These are phyloP conservation scores for Gossypium aridum DNA, from an alignment of 441 rosid species.

Conservation along the genomic window DNA sequence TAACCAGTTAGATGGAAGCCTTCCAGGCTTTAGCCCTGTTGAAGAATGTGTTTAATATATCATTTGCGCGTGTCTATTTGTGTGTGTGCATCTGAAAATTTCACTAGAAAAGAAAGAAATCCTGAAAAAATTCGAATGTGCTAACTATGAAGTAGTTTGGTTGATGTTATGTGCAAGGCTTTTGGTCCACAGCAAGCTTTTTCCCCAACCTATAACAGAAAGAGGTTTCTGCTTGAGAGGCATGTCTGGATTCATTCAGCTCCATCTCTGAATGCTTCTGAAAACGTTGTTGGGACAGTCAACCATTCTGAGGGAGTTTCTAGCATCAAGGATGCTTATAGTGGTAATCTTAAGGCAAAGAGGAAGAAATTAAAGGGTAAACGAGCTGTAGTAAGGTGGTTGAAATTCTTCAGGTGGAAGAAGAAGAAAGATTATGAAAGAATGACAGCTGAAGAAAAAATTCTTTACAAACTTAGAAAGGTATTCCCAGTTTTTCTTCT, in stretches of 20 bases:
- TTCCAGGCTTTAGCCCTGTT: neutral
- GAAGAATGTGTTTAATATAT: neutral
- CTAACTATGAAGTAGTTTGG: conserved; percentile 52
- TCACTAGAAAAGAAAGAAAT: neutral
- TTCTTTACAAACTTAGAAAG: conserved; percentile 70
- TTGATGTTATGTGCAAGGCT: conserved; percentile 58
- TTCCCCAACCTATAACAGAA: conserved; percentile 8
- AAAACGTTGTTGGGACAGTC: conserved; percentile 19
- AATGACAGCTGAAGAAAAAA: conserved; percentile 83
- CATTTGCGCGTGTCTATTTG: neutral
- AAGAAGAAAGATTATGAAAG: conserved; percentile 84
- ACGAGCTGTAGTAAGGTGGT: conserved; percentile 87
- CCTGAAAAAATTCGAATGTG: conserved; percentile 6
- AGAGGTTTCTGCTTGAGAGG: conserved; percentile 23
- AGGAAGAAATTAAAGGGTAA: conserved; percentile 80
- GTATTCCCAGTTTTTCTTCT: conserved; percentile 19
- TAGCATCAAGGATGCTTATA: conserved; percentile 22
- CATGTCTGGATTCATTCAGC: conserved; percentile 39
- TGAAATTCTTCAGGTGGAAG: conserved; percentile 87
- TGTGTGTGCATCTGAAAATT: neutral
- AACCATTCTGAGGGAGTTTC: conserved; percentile 19
- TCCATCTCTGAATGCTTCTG: conserved; percentile 20
- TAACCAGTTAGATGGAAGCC: neutral
- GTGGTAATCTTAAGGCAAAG: conserved; percentile 36
- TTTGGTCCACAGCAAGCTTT: conserved; percentile 23